A percentile compares a stretch with the other conserved stretches of the same genome.
Conservation (phyloP, 352 stramenopile genomes). For the Aphanomyces stellatus region DNA sequence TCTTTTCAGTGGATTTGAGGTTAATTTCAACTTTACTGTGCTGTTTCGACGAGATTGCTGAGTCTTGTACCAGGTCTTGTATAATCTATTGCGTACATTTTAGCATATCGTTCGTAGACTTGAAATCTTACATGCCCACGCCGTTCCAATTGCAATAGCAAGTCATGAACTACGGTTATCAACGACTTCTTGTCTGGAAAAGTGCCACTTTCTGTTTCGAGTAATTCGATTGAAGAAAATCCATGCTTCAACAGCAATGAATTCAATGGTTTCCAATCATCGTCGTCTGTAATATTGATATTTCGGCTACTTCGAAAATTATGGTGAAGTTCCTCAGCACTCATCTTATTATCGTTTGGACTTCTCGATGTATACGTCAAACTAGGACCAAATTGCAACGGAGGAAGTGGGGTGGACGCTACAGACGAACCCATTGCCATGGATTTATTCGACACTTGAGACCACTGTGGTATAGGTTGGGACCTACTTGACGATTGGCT, state of each 20-base stretch:
- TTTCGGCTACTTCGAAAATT: background rate
- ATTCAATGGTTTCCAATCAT: constrained; percentile 29
- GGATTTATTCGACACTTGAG: too few species aligned
- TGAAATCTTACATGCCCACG: constrained; percentile 62
- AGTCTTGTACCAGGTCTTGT: background rate
- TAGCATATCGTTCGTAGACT: too few species aligned
- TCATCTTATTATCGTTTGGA: background rate
- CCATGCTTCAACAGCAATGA: background rate
- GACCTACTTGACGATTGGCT: too few species aligned
- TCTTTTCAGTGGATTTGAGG: background rate
- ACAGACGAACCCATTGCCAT: too few species aligned
- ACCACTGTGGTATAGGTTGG: too few species aligned
- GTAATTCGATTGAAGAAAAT: background rate
- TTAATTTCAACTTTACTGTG: background rate
- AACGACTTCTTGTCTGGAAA: constrained; percentile 42
- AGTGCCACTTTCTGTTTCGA: background rate
- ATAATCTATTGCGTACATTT: background rate
- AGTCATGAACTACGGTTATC: constrained; percentile 51
- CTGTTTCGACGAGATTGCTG: background rate
- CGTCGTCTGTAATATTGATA: constrained; percentile 20
- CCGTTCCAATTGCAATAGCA: constrained; percentile 43
- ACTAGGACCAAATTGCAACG: background rate
- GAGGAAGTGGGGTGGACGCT: too few species aligned
- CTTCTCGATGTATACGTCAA: background rate
- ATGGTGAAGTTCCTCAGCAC: background rate